phyloP scores from a whole-genome alignment of 371 early-diverging fungal genomes.

The Mucor irregularis region DNA sequence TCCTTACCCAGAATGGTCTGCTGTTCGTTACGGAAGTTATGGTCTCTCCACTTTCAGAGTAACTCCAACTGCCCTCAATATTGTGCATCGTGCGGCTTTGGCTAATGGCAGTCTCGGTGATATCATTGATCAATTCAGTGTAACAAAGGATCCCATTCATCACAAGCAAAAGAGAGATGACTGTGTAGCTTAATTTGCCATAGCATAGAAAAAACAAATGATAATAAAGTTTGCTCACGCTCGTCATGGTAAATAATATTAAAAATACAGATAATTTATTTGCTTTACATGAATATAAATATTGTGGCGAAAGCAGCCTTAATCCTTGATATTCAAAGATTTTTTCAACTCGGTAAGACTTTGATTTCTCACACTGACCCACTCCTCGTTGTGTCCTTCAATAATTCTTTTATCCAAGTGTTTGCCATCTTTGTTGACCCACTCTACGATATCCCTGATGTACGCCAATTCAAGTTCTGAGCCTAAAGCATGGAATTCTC shows the following conservation, averaged over 20 bases:
- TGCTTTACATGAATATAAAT: too few relatives aligned
- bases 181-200: too few relatives aligned
- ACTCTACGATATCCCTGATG: conserved; percentile 22
- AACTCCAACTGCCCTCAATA: conserved; percentile 19
- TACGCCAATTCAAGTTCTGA: conserved; percentile 25
- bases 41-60: conserved; percentile 42
- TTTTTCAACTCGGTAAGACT: conserved; percentile 15
- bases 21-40: conserved; percentile 32
- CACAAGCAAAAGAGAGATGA: not conserved
- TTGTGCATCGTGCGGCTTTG: conserved; percentile 31
- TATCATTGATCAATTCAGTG: conserved; percentile 30
- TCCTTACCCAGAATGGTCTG: conserved; percentile 39
- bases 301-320: too few relatives aligned
- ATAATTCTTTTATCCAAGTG: conserved; percentile 2
- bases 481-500: conserved; percentile 31
- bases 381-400: conserved; percentile 18
- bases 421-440: conserved; percentile 24
- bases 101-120: conserved; percentile 33
- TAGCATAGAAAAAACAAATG: too few relatives aligned
- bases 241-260: too few relatives aligned
- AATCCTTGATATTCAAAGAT: conserved; percentile 13
- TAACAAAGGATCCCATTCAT: conserved; percentile 24
- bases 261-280: too few relatives aligned
- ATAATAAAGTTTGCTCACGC: too few relatives aligned
- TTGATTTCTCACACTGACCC: conserved; percentile 19